phyloP scores from a whole-genome alignment of 1,284 basidiomycete species.

The Somion occarium region DNA sequence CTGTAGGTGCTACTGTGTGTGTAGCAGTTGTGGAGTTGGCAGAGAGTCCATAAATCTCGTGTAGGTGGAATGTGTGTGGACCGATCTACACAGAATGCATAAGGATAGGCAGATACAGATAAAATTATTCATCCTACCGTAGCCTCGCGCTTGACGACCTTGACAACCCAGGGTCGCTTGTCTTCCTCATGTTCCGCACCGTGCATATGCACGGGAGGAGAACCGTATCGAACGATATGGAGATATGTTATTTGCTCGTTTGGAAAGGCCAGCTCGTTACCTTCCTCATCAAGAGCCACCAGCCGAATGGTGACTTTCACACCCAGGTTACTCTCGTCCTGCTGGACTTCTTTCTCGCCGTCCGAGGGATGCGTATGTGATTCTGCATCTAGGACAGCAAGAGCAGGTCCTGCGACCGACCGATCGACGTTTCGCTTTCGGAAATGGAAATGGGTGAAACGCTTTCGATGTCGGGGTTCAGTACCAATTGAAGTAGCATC shows the following conservation, averaged over 20 bases:
- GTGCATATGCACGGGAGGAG: conserved; percentile 23
- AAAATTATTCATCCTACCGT: conserved; percentile 40
- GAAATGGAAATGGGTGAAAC: conserved; percentile 66
- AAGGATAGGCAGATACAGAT: not conserved
- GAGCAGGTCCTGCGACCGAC: conserved; percentile 63
- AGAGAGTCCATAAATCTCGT: conserved; percentile 87
- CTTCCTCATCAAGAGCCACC: conserved; percentile 71
- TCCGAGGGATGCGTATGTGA: conserved; percentile 18
- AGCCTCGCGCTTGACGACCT: conserved; percentile 85
- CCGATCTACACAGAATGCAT: conserved; percentile 56
- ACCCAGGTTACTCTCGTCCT: conserved; percentile 55
- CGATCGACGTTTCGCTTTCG: conserved; percentile 44
- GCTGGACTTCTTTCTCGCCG: conserved; percentile 29
- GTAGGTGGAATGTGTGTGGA: conserved; percentile 84
- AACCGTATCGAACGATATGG: conserved; percentile 73
- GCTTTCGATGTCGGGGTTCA: conserved; percentile 32
- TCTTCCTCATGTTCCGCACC: conserved; percentile 31
- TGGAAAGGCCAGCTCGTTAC: conserved; percentile 52
- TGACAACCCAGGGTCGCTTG: conserved; percentile 78
- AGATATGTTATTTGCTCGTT: conserved; percentile 88
- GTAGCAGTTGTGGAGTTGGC: conserved; percentile 44
- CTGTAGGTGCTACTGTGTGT: conserved; percentile 32
- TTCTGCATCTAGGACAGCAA: conserved; percentile 70
- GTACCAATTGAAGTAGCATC: conserved; percentile 14
- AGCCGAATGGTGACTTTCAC: conserved; percentile 74